Percentiles rank a stretch among this genome's conserved stretches.
Evolutionary conservation across 257 asterid genomes (phyloP).

Genomic region (Salvia rosmarinus): DNA sequence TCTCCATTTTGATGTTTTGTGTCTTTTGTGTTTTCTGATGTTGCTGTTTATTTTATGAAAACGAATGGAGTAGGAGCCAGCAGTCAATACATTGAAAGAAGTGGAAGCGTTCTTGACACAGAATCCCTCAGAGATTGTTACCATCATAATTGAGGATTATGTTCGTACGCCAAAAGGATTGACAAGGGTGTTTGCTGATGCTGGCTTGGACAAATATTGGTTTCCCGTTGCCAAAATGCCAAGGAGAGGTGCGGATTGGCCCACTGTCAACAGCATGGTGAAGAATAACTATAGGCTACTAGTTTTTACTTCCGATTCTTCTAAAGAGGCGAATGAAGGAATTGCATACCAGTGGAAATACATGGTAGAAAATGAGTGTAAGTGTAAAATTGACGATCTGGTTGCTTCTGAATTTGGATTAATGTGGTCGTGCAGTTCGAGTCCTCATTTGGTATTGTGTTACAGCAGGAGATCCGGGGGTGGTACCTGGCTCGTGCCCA

Average conservation of each 20-base stretch:
- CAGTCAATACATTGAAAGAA: conserved; percentile 73
- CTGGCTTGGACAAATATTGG: conserved; percentile 93
- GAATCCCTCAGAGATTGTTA: conserved; percentile 79
- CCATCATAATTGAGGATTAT: conserved; percentile 95
- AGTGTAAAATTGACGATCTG: conserved; percentile 34
- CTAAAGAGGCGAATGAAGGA: conserved; percentile 87
- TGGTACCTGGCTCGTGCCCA: conserved; percentile 72
- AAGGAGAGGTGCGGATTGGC: conserved; percentile 90
- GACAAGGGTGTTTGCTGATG: conserved; percentile 68
- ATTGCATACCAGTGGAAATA: conserved; percentile 94
- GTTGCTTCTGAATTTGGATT: conserved; percentile 31
- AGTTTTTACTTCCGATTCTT: conserved; percentile 95
- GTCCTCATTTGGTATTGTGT: conserved; percentile 33
- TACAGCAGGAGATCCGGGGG: conserved; percentile 97
- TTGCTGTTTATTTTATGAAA: conserved; percentile 26
- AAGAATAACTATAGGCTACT: conserved; percentile 68
- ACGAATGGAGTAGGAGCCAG: conserved; percentile 64
- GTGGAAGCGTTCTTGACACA: conserved; percentile 88
- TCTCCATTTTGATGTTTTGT: not conserved
- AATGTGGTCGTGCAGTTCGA: conserved; percentile 28
- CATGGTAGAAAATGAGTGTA: conserved; percentile 93
- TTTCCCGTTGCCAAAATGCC: conserved; percentile 92
- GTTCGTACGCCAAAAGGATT: conserved; percentile 86
- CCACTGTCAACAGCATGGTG: conserved; percentile 69
- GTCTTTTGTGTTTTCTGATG: conserved; percentile 35